These are phyloP conservation scores for Ambrosia trifida DNA, from an alignment of 129 eudicot species.

Conservation along the genomic window DNA sequence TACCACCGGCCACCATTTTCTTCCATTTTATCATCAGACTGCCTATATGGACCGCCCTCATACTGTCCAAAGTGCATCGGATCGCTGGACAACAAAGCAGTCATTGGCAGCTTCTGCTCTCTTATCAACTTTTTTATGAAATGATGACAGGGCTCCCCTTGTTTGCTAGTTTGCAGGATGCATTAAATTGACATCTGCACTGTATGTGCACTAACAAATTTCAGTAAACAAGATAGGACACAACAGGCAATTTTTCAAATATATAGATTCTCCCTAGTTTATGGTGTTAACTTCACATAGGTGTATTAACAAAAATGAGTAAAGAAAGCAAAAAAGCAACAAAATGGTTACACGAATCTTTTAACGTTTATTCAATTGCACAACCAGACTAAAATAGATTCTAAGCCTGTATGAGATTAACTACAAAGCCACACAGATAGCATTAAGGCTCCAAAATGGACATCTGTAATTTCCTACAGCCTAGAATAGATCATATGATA, in stretches of 20 bases:
- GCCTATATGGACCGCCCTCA: slow-evolving; percentile 50
- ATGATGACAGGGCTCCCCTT: not conserved
- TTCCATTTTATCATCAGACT: slow-evolving; percentile 54
- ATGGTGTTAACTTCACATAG: not conserved
- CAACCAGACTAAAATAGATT: not conserved
- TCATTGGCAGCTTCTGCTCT: slow-evolving; percentile 49
- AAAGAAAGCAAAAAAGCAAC: not conserved
- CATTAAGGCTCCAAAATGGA: not conserved
- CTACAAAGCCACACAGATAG: slow-evolving; percentile 11
- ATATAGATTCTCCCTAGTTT: slow-evolving; percentile 8
- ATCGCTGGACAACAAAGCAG: slow-evolving; percentile 63
- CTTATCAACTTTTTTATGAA: slow-evolving; percentile 16
- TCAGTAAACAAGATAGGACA: slow-evolving; percentile 11
- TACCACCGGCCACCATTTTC: slow-evolving; percentile 84
- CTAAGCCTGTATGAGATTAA: slow-evolving; percentile 4
- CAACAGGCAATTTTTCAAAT: not conserved
- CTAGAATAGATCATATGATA: slow-evolving; percentile 16
- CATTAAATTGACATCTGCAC: slow-evolving; percentile 23
- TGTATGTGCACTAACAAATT: slow-evolving; percentile 20
- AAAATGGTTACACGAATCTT: not conserved
- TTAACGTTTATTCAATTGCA: not conserved
- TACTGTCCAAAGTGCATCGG: slow-evolving; percentile 56
- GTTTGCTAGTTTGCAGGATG: slow-evolving; percentile 12
- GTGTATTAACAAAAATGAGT: slow-evolving; percentile 5
- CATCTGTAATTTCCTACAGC: slow-evolving; percentile 19